Conservation (phyloP, 805 yeast species). For the Candida mattraensis region DNA sequence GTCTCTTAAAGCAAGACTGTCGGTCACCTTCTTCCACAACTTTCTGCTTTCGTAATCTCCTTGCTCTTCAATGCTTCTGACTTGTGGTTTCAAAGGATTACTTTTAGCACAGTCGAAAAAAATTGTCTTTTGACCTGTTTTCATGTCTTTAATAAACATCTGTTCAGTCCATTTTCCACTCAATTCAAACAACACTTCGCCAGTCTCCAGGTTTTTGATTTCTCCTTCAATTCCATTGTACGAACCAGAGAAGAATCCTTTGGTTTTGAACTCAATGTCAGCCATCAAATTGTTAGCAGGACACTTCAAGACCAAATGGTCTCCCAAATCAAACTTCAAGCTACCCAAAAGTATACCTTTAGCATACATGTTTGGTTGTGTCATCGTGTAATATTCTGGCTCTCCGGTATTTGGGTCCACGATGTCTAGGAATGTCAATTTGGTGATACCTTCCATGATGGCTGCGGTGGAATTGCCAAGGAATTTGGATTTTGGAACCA, state of each 20-base stretch:
- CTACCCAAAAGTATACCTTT: constrained; percentile 91
- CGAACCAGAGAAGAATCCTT: constrained; percentile 90
- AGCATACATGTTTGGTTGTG: constrained; percentile 96
- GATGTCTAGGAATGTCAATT: constrained; percentile 63
- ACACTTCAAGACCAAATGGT: constrained; percentile 77
- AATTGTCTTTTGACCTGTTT: constrained; percentile 40
- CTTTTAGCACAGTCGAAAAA: constrained; percentile 65
- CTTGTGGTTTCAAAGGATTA: constrained; percentile 58
- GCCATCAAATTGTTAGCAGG: constrained; percentile 58
- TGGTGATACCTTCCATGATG: constrained; percentile 89
- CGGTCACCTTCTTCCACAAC: constrained; percentile 80
- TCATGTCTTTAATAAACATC: constrained; percentile 62
- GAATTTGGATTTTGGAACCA: constrained; percentile 84
- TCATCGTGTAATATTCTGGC: constrained; percentile 73
- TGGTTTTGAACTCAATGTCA: constrained; percentile 90
- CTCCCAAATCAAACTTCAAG: constrained; percentile 88
- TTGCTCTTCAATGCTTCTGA: constrained; percentile 78
- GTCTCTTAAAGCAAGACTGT: constrained; percentile 76
- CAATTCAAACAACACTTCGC: constrained; percentile 61
- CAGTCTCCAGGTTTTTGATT: constrained; percentile 50
- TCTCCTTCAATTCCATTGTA: constrained; percentile 86
- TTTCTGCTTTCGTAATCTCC: constrained; percentile 77
- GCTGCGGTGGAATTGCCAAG: constrained; percentile 97
- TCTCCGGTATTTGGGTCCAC: constrained; percentile 40
- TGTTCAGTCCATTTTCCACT: constrained; percentile 93